Evolutionary conservation across 352 stramenopile genomes (phyloP).

Genomic region (Globisporangium okanoganense): DNA sequence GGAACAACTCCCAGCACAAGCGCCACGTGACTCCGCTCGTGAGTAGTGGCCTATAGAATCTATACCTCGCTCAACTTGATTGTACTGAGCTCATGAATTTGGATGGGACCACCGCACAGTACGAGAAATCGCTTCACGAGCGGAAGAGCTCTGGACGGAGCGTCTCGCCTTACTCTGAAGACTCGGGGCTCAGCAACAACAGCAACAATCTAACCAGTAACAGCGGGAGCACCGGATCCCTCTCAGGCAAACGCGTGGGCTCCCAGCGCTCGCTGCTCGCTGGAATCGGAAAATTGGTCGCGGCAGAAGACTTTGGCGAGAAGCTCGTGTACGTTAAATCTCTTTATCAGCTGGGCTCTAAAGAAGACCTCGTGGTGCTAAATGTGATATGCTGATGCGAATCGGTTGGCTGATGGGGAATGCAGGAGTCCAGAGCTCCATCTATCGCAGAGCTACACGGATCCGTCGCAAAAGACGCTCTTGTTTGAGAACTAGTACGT

Average conservation of each 20-base stretch:
- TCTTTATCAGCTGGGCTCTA: background rate
- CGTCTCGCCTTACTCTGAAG: constrained; percentile 13
- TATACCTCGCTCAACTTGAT: background rate
- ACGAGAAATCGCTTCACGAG: constrained; percentile 21
- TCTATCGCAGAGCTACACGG: constrained; percentile 48
- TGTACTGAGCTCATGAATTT: background rate
- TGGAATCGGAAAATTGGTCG: constrained; percentile 71
- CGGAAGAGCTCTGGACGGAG: constrained; percentile 2
- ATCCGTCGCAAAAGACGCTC: constrained; percentile 52
- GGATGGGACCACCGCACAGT: constrained; percentile 14
- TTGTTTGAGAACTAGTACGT: constrained; percentile 66
- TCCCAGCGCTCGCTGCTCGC: constrained; percentile 64
- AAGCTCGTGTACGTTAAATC: constrained; percentile 38
- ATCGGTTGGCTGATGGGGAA: background rate
- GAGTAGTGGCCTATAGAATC: background rate
- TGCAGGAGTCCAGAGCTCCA: constrained; percentile 42
- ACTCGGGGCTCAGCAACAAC: constrained; percentile 3
- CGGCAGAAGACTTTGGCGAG: constrained; percentile 41
- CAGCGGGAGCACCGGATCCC: constrained; percentile 27
- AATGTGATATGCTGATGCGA: background rate
- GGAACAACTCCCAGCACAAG: constrained; percentile 58
- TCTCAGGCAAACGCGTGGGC: constrained; percentile 42
- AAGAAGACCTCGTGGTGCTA: background rate
- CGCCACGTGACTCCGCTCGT: constrained; percentile 65
- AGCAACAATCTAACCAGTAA: background rate